These are phyloP conservation scores for Coniferiporia weirii DNA, from an alignment of 1,284 basidiomycete genomes.

Conservation along the genomic window DNA sequence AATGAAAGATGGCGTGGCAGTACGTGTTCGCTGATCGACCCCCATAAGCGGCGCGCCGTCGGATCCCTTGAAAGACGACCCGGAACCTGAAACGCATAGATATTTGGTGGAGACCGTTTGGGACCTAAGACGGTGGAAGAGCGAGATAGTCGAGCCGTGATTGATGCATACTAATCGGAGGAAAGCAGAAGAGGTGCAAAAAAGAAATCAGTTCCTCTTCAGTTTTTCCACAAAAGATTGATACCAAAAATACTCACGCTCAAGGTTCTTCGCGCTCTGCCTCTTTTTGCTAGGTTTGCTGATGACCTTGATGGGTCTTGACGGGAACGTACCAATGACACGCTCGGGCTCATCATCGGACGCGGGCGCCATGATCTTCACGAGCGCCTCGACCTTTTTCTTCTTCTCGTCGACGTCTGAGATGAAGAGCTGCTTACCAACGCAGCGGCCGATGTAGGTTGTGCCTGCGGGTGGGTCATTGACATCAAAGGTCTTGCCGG, in stretches of 20 bases:
- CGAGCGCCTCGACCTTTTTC: constrained; percentile 87
- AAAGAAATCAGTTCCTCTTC: neutral
- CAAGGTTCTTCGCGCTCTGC: constrained; percentile 88
- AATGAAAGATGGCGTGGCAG: constrained; percentile 77
- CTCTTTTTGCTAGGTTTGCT: constrained; percentile 96
- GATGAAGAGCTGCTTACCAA: constrained; percentile 88
- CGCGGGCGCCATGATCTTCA: constrained; percentile 82
- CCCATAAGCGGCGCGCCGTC: constrained; percentile 83
- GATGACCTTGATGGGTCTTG: constrained; percentile 94
- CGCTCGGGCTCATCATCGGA: constrained; percentile 74
- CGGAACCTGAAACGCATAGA: constrained; percentile 88
- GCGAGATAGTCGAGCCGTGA: constrained; percentile 91
- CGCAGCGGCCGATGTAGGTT: constrained; percentile 81
- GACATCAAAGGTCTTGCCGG: constrained; percentile 78
- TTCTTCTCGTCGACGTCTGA: constrained; percentile 87
- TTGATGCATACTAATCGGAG: constrained; percentile 75
- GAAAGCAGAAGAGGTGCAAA: constrained; percentile 12
- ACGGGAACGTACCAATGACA: constrained; percentile 82
- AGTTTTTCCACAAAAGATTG: neutral
- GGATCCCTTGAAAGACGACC: constrained; percentile 84
- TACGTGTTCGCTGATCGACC: constrained; percentile 65
- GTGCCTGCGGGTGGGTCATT: constrained; percentile 75
- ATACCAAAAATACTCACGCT: constrained; percentile 56
- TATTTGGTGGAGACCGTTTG: constrained; percentile 96
- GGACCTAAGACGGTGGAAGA: constrained; percentile 91